A percentile compares a stretch with the other conserved stretches of the same genome.
These are phyloP conservation scores for Viridothelium virens DNA, from an alignment of 495 filamentous ascomycete species.

Conservation along the genomic window DNA sequence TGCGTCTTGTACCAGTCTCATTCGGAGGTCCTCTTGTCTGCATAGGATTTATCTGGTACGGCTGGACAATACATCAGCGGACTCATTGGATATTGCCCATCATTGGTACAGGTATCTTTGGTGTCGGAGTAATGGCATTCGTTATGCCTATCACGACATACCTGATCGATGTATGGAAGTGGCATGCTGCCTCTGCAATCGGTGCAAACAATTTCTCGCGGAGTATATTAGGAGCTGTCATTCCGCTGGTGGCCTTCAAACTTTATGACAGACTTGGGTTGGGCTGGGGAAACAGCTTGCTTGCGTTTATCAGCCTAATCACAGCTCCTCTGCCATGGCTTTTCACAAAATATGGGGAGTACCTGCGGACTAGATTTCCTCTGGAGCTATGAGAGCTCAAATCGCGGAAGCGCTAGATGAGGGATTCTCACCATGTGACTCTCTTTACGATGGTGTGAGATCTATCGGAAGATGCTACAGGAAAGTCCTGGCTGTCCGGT, in stretches of 20 bases:
- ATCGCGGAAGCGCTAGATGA: too few species aligned
- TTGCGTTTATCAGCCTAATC: slow-evolving; percentile 17
- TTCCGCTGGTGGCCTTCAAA: slow-evolving; percentile 19
- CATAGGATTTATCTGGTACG: slow-evolving; percentile 40
- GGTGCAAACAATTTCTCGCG: slow-evolving; percentile 24
- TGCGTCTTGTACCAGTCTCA: slow-evolving; percentile 65
- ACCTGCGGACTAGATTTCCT: too few species aligned
- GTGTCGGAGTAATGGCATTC: slow-evolving; percentile 26
- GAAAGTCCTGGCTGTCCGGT: too few species aligned
- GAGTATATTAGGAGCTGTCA: slow-evolving; percentile 14
- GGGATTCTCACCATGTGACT: too few species aligned
- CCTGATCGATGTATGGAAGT: slow-evolving; percentile 20
- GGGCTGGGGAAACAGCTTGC: slow-evolving; percentile 22
- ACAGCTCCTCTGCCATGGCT: too few species aligned
- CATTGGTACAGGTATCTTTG: slow-evolving; percentile 23
- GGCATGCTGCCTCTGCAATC: slow-evolving; percentile 20
- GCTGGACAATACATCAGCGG: slow-evolving; percentile 29
- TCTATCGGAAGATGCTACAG: too few species aligned
- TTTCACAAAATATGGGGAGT: too few species aligned
- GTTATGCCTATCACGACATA: slow-evolving; percentile 29
- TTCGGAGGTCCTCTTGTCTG: slow-evolving; percentile 50
- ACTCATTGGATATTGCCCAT: slow-evolving; percentile 31
- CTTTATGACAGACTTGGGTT: slow-evolving; percentile 20
- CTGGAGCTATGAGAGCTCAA: too few species aligned
- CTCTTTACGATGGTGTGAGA: too few species aligned